Evolutionary conservation across 1,284 basidiomycete genomes (phyloP), one percentile per base, ranked within the genome.

Genomic region (Pholiota adiposa): DNA sequence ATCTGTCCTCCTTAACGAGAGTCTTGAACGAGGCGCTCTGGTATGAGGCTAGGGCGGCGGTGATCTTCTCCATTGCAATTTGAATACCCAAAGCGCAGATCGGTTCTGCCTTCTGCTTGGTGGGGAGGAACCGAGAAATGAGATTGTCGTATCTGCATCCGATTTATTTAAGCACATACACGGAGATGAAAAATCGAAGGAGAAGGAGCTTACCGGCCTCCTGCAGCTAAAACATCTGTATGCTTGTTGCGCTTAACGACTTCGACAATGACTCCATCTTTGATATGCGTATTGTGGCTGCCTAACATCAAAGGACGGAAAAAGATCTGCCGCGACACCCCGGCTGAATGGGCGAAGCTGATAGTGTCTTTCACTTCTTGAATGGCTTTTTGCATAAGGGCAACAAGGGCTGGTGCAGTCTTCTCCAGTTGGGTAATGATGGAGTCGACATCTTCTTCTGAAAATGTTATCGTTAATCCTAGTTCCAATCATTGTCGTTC

Each of bases 1-100:
- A 93, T 16, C 87, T 85, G 62, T 89, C 84, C 69, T 94, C 90
- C 69, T 91, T 93, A 54, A 92, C 76, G 8, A 92, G 78, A 1
- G 82, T 82, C 68, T 87, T 85, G 25, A 92, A 83, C 1, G 89
- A 87, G 0, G 86, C 80, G 53, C 85, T 87, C 69, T 93, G 89
- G 69, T 87, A 90, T 1, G 86, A 80, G 0, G 90, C 90, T 0
- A 96, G 79, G 6, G 86, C 83, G 0, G 82, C 75, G 0, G 90
- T 87, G 62, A 96, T 90, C 76, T 91, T 92, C 67, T 94, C 92
- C 2, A 95, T 77, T 1, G 88, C 84, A 23, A 96, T 87, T 66
- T 94, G 92, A 12, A 93, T 75, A 1, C 87, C 93, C 18, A 92
- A 81, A 0, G 90, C 93, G 61, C 86, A 87, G 11, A 85, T 75